Evolutionary conservation across 2,329 filamentous ascomycete species (phyloP).

Genomic region (Berkeleyomyces rouxiae): DNA sequence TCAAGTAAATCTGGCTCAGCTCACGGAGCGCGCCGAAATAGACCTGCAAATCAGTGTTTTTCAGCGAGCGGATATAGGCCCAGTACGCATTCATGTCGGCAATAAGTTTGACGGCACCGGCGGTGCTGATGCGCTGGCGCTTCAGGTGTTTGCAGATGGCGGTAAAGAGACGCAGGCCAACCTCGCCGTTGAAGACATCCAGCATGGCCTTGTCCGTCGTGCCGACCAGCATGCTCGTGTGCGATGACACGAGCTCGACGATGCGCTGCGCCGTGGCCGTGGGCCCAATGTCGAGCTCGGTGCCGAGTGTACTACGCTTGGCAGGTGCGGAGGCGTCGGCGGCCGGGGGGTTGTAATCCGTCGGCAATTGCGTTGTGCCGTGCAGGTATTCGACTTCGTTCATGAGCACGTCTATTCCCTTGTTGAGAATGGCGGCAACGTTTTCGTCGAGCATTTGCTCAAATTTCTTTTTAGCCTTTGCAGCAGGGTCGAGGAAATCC

Average conservation of each 20-base stretch:
- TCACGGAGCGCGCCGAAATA: slow-evolving; percentile 89
- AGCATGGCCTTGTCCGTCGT: slow-evolving; percentile 97
- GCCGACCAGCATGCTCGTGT: slow-evolving; percentile 83
- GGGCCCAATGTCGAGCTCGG: slow-evolving; percentile 40
- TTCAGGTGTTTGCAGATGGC: slow-evolving; percentile 95
- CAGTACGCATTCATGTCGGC: slow-evolving; percentile 94
- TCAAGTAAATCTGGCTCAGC: slow-evolving; percentile 87
- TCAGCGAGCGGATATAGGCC: slow-evolving; percentile 63
- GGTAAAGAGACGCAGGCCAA: slow-evolving; percentile 79
- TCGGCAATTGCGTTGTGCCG: slow-evolving; percentile 68
- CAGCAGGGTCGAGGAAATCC: slow-evolving; percentile 83
- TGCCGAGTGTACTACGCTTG: slow-evolving; percentile 18
- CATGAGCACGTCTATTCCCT: slow-evolving; percentile 96
- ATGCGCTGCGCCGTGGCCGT: slow-evolving; percentile 65
- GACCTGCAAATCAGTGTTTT: slow-evolving; percentile 66
- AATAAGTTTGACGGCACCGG: slow-evolving; percentile 82
- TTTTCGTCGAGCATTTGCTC: slow-evolving; percentile 97
- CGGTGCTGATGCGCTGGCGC: slow-evolving; percentile 77
- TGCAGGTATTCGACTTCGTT: slow-evolving; percentile 94
- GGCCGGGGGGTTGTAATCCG: slow-evolving; percentile 69
- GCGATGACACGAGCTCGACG: slow-evolving; percentile 69
- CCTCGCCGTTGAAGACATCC: slow-evolving; percentile 96
- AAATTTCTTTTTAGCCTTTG: slow-evolving; percentile 93
- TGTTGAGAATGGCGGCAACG: slow-evolving; percentile 87
- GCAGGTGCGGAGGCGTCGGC: slow-evolving; percentile 13